Conservation (phyloP, 2,329 filamentous ascomycete genomes). For the Chaetomiaceae sp. region DNA sequence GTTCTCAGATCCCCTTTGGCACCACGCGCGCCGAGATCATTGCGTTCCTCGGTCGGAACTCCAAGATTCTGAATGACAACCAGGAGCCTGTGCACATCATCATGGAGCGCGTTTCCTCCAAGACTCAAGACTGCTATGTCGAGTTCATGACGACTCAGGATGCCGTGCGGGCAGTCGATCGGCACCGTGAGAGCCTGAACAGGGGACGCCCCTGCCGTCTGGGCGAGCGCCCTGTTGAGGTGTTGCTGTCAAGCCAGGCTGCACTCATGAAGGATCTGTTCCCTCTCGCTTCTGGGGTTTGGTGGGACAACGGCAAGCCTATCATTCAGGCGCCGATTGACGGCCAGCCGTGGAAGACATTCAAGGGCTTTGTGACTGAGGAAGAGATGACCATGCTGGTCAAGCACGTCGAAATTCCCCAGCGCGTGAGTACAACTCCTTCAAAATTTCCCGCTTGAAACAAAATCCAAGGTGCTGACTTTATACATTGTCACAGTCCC, state of each 20-base stretch:
- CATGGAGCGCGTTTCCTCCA: constrained; percentile 59
- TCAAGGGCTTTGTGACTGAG: constrained; percentile 56
- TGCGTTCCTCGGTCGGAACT: constrained; percentile 56
- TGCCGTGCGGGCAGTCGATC: constrained; percentile 49
- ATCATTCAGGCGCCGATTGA: constrained; percentile 33
- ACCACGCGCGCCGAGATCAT: constrained; percentile 52
- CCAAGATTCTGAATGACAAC: constrained; percentile 49
- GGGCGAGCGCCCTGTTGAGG: constrained; percentile 53
- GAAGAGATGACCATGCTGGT: constrained; percentile 62
- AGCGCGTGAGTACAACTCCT: constrained; percentile 48
- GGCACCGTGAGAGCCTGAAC: constrained; percentile 36
- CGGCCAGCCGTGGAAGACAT: constrained; percentile 45
- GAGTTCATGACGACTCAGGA: constrained; percentile 52
- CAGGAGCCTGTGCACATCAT: constrained; percentile 59
- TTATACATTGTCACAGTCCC: constrained; percentile 40
- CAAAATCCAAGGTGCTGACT: constrained; percentile 4
- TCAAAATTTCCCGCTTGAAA: neutral
- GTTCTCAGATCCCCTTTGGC: constrained; percentile 50
- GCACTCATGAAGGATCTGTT: constrained; percentile 60
- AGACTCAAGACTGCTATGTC: constrained; percentile 59
- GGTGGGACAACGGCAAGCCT: constrained; percentile 50
- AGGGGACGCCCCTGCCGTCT: constrained; percentile 43
- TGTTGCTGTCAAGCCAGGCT: constrained; percentile 53
- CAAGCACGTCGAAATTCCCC: constrained; percentile 59
- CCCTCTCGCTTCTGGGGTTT: constrained; percentile 51